These are phyloP conservation scores for Panicum virgatum DNA, from an alignment of 202 grass and related monocot species.

Conservation along the genomic window DNA sequence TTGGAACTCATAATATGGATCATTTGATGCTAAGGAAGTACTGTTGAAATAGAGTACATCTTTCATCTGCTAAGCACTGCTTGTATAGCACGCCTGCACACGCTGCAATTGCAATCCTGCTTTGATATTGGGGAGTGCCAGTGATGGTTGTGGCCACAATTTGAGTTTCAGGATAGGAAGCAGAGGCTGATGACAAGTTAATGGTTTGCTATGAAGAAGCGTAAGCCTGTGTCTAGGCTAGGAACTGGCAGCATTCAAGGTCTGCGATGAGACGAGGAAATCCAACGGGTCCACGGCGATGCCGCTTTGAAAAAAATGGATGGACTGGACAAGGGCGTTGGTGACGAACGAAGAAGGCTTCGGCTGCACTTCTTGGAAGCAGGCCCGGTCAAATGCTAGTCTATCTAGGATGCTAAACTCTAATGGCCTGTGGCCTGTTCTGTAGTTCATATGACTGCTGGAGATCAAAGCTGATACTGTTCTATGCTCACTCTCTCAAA, in stretches of 20 bases:
- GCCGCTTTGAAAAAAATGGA: too few relatives aligned
- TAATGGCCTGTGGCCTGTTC: not conserved
- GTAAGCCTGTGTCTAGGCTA: not conserved
- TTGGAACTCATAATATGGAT: not conserved
- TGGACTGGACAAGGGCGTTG: too few relatives aligned
- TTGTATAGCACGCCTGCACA: not conserved
- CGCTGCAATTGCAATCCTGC: not conserved
- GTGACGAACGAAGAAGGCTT: too few relatives aligned
- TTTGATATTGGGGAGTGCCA: not conserved
- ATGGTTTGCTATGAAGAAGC: not conserved
- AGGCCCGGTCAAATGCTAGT: too few relatives aligned
- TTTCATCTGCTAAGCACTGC: not conserved
- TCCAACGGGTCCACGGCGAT: not conserved
- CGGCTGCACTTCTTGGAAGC: too few relatives aligned
- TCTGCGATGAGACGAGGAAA: not conserved
- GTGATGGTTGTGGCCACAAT: not conserved
- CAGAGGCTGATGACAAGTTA: not conserved
- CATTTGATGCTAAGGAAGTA: conserved; percentile 8
- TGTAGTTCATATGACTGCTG: not conserved
- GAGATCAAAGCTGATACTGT: not conserved
- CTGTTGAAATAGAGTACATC: not conserved
- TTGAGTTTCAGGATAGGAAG: not conserved
- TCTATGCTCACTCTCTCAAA: too few relatives aligned
- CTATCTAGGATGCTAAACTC: not conserved
- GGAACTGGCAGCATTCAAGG: too few relatives aligned